A percentile compares a stretch with the other conserved stretches of the same genome.
These are phyloP conservation scores for Russula sp. DNA, from an alignment of 768 basidiomycete species.

Conservation along the genomic window DNA sequence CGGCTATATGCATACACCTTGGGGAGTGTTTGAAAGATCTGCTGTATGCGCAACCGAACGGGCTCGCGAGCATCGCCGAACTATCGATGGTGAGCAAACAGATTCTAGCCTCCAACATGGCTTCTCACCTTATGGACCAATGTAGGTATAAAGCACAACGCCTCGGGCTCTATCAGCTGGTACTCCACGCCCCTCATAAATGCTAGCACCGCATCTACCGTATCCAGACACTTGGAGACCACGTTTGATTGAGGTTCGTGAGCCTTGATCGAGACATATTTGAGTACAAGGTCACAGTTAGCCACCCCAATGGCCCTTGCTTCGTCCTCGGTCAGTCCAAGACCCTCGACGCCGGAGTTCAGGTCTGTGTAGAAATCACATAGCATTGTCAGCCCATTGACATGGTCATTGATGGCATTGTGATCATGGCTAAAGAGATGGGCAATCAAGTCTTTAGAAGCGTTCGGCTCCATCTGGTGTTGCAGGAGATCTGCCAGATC, in stretches of 20 bases:
- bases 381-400: slow-evolving; percentile 66
- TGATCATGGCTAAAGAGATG: slow-evolving; percentile 94
- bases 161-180: slow-evolving; percentile 81
- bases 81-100: slow-evolving; percentile 34
- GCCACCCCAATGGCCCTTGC: slow-evolving; percentile 64
- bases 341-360: slow-evolving; percentile 48
- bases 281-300: slow-evolving; percentile 86
- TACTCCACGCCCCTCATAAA: slow-evolving; percentile 68
- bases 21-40: slow-evolving; percentile 76
- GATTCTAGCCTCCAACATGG: neutral
- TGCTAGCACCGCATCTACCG: slow-evolving; percentile 68
- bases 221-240: slow-evolving; percentile 80
- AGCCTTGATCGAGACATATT: slow-evolving; percentile 86
- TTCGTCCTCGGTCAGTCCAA: slow-evolving; percentile 38
- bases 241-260: slow-evolving; percentile 91
- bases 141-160: slow-evolving; percentile 80
- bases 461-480: slow-evolving; percentile 84
- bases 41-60: slow-evolving; percentile 70
- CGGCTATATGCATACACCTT: slow-evolving; percentile 92
- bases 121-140: slow-evolving; percentile 79
- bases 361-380: slow-evolving; percentile 67
- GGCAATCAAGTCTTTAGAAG: slow-evolving; percentile 64
- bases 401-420: slow-evolving; percentile 87
- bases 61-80: slow-evolving; percentile 89
- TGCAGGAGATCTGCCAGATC: slow-evolving; percentile 83